A percentile compares a stretch with the other conserved stretches of the same genome.
Conservation (phyloP, 1,284 basidiomycete species). For the Tilletia walkeri region DNA sequence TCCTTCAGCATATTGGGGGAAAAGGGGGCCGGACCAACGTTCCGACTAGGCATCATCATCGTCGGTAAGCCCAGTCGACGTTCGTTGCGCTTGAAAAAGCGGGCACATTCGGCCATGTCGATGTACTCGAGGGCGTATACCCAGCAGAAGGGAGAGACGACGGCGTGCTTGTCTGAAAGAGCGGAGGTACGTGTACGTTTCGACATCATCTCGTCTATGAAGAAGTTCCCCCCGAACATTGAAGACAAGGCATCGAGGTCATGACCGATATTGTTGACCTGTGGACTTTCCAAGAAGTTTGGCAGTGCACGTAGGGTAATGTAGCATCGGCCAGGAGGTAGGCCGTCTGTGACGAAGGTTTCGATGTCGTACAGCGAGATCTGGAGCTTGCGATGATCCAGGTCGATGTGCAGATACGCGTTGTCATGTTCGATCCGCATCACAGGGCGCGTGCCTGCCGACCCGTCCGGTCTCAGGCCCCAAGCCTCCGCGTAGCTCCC, state of each 20-base stretch:
- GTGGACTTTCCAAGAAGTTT: not conserved
- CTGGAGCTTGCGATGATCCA: constrained; percentile 16
- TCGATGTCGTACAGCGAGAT: constrained; percentile 19
- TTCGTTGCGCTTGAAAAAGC: constrained; percentile 5
- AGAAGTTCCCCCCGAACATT: not conserved
- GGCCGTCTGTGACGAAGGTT: not conserved
- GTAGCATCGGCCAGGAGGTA: constrained; percentile 11
- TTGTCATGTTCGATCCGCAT: constrained; percentile 17
- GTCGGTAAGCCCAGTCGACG: constrained; percentile 10
- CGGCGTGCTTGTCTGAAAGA: constrained; percentile 1
- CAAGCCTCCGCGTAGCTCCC: constrained; percentile 10
- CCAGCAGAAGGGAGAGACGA: constrained; percentile 20
- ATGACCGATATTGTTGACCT: too few species aligned
- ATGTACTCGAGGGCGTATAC: constrained; percentile 3
- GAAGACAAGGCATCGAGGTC: not conserved
- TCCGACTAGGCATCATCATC: constrained; percentile 2
- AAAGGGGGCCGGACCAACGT: not conserved
- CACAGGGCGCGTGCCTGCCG: not conserved
- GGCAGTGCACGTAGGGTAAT: not conserved
- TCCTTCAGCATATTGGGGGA: not conserved
- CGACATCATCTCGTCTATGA: not conserved
- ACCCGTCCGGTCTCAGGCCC: not conserved
- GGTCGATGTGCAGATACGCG: constrained; percentile 2
- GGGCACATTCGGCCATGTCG: constrained; percentile 1
- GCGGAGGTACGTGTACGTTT: not conserved